Percentiles rank a stretch among this genome's conserved stretches.
Conservation (phyloP, 1,284 basidiomycete genomes). For the Tylopilus orsonianus region DNA sequence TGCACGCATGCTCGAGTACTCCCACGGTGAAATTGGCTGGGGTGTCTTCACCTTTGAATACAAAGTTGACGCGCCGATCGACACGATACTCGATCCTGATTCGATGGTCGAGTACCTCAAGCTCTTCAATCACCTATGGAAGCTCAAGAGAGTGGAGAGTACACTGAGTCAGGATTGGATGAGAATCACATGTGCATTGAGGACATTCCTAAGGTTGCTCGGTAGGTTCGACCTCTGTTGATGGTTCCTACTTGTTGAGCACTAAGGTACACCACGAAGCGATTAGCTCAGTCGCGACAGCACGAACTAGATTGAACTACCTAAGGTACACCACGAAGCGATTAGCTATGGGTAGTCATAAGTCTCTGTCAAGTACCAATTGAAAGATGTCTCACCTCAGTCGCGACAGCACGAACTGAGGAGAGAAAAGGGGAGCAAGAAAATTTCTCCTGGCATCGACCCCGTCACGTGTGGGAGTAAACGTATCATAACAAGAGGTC, state of each 20-base stretch:
- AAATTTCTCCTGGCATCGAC: too few relatives aligned
- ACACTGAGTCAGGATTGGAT: slow-evolving; percentile 84
- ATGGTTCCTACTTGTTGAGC: slow-evolving; percentile 1
- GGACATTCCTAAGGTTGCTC: slow-evolving; percentile 71
- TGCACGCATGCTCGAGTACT: slow-evolving; percentile 93
- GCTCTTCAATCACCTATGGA: slow-evolving; percentile 95
- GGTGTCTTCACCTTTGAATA: slow-evolving; percentile 96
- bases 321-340: too few relatives aligned
- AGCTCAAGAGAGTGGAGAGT: slow-evolving; percentile 88
- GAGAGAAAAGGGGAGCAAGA: too few relatives aligned
- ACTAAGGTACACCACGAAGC: too few relatives aligned
- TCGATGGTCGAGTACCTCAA: slow-evolving; percentile 90
- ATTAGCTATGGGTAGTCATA: too few relatives aligned
- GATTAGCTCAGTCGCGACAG: too few relatives aligned
- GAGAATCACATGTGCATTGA: slow-evolving; percentile 78
- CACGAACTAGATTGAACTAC: too few relatives aligned
- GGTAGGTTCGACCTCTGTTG: slow-evolving; percentile 44
- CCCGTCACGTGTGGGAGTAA: too few relatives aligned
- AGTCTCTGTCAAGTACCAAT: too few relatives aligned
- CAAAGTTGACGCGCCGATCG: slow-evolving; percentile 95
- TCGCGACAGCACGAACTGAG: too few relatives aligned
- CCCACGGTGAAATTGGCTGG: slow-evolving; percentile 97
- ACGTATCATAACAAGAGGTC: too few relatives aligned
- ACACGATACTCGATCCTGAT: slow-evolving; percentile 89
- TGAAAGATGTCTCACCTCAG: too few relatives aligned